Base-by-base conservation (phyloP, 352 stramenopile genomes). In the Phytophthora pseudosyringae region DNA sequence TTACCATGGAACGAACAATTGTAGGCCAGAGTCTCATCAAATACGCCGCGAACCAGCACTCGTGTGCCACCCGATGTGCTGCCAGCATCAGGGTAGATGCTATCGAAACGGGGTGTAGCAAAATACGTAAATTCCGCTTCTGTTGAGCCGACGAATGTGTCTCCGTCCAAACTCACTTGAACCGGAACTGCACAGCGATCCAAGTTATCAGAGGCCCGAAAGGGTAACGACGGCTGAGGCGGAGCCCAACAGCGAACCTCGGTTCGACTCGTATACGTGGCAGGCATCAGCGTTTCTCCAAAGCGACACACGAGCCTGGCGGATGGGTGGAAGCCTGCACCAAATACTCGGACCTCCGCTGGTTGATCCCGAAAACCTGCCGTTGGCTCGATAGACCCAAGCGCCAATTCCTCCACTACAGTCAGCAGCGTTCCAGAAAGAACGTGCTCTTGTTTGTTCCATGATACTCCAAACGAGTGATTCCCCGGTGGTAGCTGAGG, bases 391-490 rank as follows among this genome's bases (percentile, higher is more conserved):
- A 85, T 52, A 11, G 45, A 59, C 29, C 13, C 12, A n/a, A 82
- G 36, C 4, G 60, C 59, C 1, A 82, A 25, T 7, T 18, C 21
- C 21, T 73, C 59, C 26, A 72, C 60, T 5, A 73, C 67, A 2
- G 13, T 31, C 9, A 86, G 31, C 11, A 8, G 5, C 0, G 43
- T 40, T 25, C 4, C 2, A 15, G 59, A 64, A 12, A 49, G 15
- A 2, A 38, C 36, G 8, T 55, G 62, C 47, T 83, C 69, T 59
- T 86, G 65, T 7, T 38, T 31, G 21, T 83, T 83, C 74, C 77
- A 81, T 10, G 66, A 67, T 35, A 86, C 36, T 25, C 46, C 59
- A 57, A 86, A 62, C 3, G 63, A 67, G 28, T 78, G 57, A 36
- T 69, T 78, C 28, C 71, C 71, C 15, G 56, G 69, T 28, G 28